Evolutionary conservation across 257 asterid genomes (phyloP).

Genomic region (Coffea canephora): DNA sequence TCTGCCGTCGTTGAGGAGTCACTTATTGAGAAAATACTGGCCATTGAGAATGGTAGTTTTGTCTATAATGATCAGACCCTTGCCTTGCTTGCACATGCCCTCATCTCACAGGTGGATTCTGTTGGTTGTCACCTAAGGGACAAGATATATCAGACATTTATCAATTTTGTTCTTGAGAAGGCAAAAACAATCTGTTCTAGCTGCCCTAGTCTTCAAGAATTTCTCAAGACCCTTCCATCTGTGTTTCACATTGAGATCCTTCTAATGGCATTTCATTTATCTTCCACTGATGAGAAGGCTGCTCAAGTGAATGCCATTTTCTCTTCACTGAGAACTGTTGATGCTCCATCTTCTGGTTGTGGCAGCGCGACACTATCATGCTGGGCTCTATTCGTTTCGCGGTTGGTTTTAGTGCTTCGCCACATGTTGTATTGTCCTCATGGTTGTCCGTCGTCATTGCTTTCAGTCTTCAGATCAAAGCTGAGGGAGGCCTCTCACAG

Average conservation of each 20-base stretch:
- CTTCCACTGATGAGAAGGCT: slow-evolving; percentile 73
- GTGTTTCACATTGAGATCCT: slow-evolving; percentile 79
- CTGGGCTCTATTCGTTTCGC: slow-evolving; percentile 84
- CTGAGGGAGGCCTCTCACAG: slow-evolving; percentile 54
- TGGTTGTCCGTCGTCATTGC: slow-evolving; percentile 75
- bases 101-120: slow-evolving; percentile 56
- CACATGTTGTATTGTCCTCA: slow-evolving; percentile 73
- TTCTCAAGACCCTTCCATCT: slow-evolving; percentile 76
- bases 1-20: slow-evolving; percentile 66
- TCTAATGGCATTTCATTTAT: slow-evolving; percentile 73
- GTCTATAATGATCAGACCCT: slow-evolving; percentile 72
- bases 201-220: slow-evolving; percentile 57
- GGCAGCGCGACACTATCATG: slow-evolving; percentile 62
- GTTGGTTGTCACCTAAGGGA: slow-evolving; percentile 70
- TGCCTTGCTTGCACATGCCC: slow-evolving; percentile 84
- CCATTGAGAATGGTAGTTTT: slow-evolving; percentile 62
- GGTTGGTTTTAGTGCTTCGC: slow-evolving; percentile 83
- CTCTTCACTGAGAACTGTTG: slow-evolving; percentile 50
- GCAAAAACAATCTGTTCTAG: slow-evolving; percentile 48
- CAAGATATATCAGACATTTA: slow-evolving; percentile 53
- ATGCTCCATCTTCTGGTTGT: slow-evolving; percentile 44
- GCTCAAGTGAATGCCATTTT: slow-evolving; percentile 49
- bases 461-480: slow-evolving; percentile 69
- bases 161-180: slow-evolving; percentile 51
- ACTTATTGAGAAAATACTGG: slow-evolving; percentile 62